phyloP scores from a whole-genome alignment of 305 asterid species.

The Solanum hybrid region DNA sequence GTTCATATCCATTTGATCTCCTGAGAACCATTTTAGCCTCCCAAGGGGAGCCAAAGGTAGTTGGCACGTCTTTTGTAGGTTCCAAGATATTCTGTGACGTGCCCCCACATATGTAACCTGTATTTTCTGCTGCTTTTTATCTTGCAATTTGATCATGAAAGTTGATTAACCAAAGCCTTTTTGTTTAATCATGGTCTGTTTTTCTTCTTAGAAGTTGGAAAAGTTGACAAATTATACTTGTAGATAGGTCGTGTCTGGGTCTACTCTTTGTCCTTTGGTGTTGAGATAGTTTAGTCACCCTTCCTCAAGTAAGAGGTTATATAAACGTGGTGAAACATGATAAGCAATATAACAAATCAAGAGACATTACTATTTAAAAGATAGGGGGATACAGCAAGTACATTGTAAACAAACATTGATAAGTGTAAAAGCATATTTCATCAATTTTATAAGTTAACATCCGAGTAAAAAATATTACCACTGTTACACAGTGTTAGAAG shows the following conservation, averaged over 20 bases:
- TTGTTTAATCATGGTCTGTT: not conserved
- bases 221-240: not conserved
- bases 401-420: not conserved
- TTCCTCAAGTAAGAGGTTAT: not conserved
- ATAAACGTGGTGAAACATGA: not conserved
- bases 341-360: not conserved
- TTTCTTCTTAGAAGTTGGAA: not conserved
- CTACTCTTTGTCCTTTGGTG: not conserved
- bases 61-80: not conserved
- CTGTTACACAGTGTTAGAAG: not conserved
- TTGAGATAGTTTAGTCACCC: not conserved
- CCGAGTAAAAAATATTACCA: not conserved
- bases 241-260: not conserved
- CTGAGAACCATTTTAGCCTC: slow-evolving; percentile 91
- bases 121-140: not conserved
- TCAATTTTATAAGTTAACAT: not conserved
- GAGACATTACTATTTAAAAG: not conserved
- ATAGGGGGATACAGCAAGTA: not conserved
- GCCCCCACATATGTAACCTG: not conserved
- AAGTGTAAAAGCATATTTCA: not conserved
- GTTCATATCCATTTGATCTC: slow-evolving; percentile 94
- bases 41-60: slow-evolving; percentile 93
- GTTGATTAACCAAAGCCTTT: not conserved
- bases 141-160: not conserved
- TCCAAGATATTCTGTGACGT: not conserved